These are phyloP conservation scores for Aspergillus quadricinctus DNA, from an alignment of 2,329 filamentous ascomycete genomes.

Conservation along the genomic window DNA sequence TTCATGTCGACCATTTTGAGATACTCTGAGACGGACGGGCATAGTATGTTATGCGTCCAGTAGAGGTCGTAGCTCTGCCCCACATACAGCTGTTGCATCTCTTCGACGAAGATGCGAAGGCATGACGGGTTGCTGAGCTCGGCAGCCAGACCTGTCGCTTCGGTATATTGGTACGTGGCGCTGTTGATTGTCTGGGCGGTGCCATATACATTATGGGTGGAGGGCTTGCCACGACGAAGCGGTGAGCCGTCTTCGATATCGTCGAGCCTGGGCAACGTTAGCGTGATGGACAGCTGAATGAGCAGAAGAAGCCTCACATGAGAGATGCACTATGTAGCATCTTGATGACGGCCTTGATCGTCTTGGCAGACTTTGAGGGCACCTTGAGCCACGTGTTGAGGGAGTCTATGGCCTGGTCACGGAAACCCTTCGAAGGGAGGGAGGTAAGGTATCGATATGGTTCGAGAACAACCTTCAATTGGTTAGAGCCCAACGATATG, in stretches of 20 bases:
- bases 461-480: neutral
- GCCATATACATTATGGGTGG: slow-evolving; percentile 43
- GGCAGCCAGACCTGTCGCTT: slow-evolving; percentile 21
- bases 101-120: slow-evolving; percentile 31
- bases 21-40: too few relatives aligned
- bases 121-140: slow-evolving; percentile 18
- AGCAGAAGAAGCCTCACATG: too few relatives aligned
- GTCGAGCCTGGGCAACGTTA: too few relatives aligned
- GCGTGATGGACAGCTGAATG: too few relatives aligned
- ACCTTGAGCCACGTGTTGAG: slow-evolving; percentile 37
- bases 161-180: slow-evolving; percentile 41
- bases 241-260: too few relatives aligned
- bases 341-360: slow-evolving; percentile 32
- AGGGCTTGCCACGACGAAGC: slow-evolving; percentile 12
- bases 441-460: slow-evolving; percentile 25
- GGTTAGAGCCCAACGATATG: too few relatives aligned
- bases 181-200: slow-evolving; percentile 44
- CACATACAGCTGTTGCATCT: slow-evolving; percentile 38
- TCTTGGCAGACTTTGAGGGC: slow-evolving; percentile 23
- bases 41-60: too few relatives aligned
- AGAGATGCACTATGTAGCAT: slow-evolving; percentile 40
- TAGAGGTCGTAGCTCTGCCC: too few relatives aligned
- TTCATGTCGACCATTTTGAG: too few relatives aligned
- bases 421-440: slow-evolving; percentile 35
- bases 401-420: slow-evolving; percentile 32